Base-by-base conservation (phyloP, 2,329 filamentous ascomycete genomes). In the Phoma sp. region DNA sequence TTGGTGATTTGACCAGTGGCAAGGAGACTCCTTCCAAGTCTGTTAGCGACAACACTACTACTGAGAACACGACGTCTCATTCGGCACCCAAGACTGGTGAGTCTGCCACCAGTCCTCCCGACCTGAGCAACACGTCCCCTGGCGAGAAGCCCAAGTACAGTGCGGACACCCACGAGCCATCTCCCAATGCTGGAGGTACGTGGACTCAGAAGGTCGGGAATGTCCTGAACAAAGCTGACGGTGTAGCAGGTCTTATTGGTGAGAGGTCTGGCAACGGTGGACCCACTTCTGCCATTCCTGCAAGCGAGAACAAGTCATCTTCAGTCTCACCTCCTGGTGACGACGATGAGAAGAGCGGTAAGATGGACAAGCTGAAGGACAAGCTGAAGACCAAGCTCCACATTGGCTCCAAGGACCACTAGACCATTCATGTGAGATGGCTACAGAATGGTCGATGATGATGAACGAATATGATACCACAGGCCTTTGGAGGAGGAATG, bases 311-410 rank as follows among this genome's bases (percentile, higher is more conserved):
- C 30, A 26, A 49, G 15, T 34, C 51, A 9, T 48, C 45, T 12
- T 65, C 45, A n/a, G 42, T 58, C 14, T 58, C 51, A 5, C 57
- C 61, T 6, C 42, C 58, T 15, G 52, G 52, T 30, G 60, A 43
- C 15, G 65, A 45, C 46, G 67, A 57, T 26, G 65, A 62, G 45
- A 62, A 76, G 49, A 68, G 65, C 32, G 42, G 60, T 48, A 85
- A 85, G 47, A 51, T 51, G 47, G 39, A 51, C 17, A 43, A 51
- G 33, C 39, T 51, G 18, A 51, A 81, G 56, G 80, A 87, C 52
- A 88, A 87, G 77, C 83, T 90, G 74, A 90, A 89, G 82, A 81
- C 83, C 50, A 90, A 89, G 78, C 75, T 90, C 54, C 86, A 89
- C 74, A 77, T 77, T 54, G 71, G 73, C 18, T 59, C 63, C 58